These are phyloP conservation scores for Lophium mytilinum DNA, from an alignment of 495 filamentous ascomycete species.

Conservation along the genomic window DNA sequence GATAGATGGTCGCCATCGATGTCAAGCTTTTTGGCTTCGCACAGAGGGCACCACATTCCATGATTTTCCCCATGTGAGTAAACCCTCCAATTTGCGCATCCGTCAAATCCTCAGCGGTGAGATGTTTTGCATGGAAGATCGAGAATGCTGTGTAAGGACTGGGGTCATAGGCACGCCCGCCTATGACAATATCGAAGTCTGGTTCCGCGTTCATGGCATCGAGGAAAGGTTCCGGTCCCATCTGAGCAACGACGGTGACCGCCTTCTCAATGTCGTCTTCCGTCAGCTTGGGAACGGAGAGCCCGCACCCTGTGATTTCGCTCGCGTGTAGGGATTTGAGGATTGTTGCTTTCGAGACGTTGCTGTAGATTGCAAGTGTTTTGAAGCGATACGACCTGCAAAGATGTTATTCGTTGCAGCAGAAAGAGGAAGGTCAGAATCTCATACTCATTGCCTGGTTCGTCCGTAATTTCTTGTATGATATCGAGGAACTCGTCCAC, in stretches of 20 bases:
- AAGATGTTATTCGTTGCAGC: background rate
- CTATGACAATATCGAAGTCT: slow-evolving; percentile 38
- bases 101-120: too few relatives aligned
- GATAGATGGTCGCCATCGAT: slow-evolving; percentile 34
- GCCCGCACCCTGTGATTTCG: slow-evolving; percentile 27
- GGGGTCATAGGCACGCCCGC: slow-evolving; percentile 45
- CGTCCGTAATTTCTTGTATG: slow-evolving; percentile 21
- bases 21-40: slow-evolving; percentile 39
- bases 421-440: background rate
- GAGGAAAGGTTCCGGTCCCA: slow-evolving; percentile 28
- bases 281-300: slow-evolving; percentile 35
- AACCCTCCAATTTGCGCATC: too few relatives aligned
- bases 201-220: slow-evolving; percentile 36
- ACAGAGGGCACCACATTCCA: slow-evolving; percentile 46
- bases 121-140: slow-evolving; percentile 21
- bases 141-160: slow-evolving; percentile 42
- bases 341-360: slow-evolving; percentile 31
- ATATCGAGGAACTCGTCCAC: slow-evolving; percentile 39
- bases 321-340: slow-evolving; percentile 24
- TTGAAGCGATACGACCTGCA: slow-evolving; percentile 12
- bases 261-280: slow-evolving; percentile 34
- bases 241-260: slow-evolving; percentile 19
- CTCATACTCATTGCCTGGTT: slow-evolving; percentile 6
- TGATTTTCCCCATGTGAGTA: slow-evolving; percentile 46
- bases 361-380: slow-evolving; percentile 38